These are phyloP conservation scores for Backusella tuberculispora DNA, from an alignment of 192 early-diverging fungal genomes.

Conservation along the genomic window DNA sequence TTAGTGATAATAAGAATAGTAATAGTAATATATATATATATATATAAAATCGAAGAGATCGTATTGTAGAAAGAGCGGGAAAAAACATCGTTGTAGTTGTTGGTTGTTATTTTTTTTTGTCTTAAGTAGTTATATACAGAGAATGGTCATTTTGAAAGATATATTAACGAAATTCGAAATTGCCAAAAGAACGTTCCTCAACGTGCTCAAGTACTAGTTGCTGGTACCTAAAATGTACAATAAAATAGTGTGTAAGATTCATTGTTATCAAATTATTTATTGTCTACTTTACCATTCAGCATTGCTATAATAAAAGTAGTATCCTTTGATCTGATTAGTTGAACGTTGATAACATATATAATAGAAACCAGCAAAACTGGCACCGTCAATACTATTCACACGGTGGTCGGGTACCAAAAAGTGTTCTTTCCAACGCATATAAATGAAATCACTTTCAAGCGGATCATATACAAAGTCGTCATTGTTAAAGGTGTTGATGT, in stretches of 20 bases:
- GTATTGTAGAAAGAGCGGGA: too few relatives aligned
- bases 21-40: too few relatives aligned
- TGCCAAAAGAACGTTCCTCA: constrained; percentile 46
- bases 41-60: too few relatives aligned
- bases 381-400: constrained; percentile 75
- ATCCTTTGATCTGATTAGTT: constrained; percentile 63
- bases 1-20: too few relatives aligned
- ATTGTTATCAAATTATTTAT: background rate
- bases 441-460: constrained; percentile 61
- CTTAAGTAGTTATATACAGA: constrained; percentile 5
- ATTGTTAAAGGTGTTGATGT: constrained; percentile 52
- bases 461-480: constrained; percentile 53
- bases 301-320: constrained; percentile 63
- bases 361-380: constrained; percentile 91
- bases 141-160: background rate
- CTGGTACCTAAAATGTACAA: constrained; percentile 42
- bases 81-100: too few relatives aligned
- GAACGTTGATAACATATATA: constrained; percentile 75
- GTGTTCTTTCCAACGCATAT: constrained; percentile 95
- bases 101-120: too few relatives aligned
- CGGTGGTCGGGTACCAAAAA: constrained; percentile 89
- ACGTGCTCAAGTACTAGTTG: constrained; percentile 45
- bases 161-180: constrained; percentile 53
- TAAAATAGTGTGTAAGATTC: background rate
- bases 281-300: constrained; percentile 53